A percentile compares a stretch with the other conserved stretches of the same genome.
Conservation (phyloP, 148 eudicot species). For the Agrostemma githago region DNA sequence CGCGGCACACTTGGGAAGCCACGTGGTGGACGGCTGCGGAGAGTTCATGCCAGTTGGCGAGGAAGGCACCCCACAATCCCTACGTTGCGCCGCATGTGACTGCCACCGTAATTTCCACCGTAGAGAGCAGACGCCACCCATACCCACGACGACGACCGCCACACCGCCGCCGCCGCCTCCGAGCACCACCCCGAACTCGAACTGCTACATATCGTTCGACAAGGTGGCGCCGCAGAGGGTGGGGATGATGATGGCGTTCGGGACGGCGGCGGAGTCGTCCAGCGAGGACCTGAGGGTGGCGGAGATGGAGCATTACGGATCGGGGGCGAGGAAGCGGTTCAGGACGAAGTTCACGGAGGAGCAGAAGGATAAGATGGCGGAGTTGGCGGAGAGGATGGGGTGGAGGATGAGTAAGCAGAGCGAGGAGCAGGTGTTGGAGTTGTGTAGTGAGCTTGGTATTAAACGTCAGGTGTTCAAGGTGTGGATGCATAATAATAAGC, state of each 20-base stretch:
- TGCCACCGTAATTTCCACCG: conserved; percentile 93
- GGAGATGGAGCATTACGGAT: neutral
- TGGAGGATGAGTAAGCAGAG: conserved; percentile 31
- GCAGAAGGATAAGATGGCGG: conserved; percentile 36
- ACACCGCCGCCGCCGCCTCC: conserved; percentile 15
- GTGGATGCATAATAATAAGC: conserved; percentile 47
- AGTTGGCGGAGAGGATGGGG: conserved; percentile 31
- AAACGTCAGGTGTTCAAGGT: conserved; percentile 35
- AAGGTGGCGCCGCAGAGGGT: conserved; percentile 12
- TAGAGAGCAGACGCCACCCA: conserved; percentile 30
- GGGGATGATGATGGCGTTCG: conserved; percentile 58
- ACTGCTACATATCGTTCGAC: conserved; percentile 26
- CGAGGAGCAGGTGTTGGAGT: conserved; percentile 16
- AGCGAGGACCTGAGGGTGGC: conserved; percentile 58
- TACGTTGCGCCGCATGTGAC: conserved; percentile 80
- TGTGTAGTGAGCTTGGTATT: conserved; percentile 31
- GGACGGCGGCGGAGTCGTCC: conserved; percentile 55
- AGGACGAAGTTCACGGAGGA: conserved; percentile 36
- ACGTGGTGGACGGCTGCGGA: conserved; percentile 82
- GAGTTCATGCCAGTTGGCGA: conserved; percentile 81
- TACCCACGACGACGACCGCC: neutral
- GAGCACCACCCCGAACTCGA: conserved; percentile 16
- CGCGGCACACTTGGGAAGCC: conserved; percentile 65
- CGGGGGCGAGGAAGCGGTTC: conserved; percentile 28
- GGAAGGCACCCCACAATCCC: conserved; percentile 37